Conservation (phyloP, 2,329 filamentous ascomycete genomes). For the Botrytis pseudocinerea region DNA sequence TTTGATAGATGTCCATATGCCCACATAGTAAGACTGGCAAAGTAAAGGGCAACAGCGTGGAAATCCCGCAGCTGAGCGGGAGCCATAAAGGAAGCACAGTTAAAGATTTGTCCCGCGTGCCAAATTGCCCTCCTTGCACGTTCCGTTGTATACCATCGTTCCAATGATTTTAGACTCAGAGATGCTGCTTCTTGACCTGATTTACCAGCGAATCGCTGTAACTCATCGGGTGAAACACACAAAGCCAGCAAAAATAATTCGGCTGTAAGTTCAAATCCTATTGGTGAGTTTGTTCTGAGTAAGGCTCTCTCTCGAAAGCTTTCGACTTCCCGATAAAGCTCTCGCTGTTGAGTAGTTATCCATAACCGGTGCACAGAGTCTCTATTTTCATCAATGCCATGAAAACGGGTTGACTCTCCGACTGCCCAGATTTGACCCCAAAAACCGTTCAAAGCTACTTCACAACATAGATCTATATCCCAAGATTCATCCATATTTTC, state of each 20-base stretch:
- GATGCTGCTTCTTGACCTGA: background rate
- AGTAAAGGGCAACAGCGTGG: background rate
- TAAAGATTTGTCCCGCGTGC: background rate
- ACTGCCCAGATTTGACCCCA: background rate
- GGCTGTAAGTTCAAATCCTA: background rate
- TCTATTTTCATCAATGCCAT: background rate
- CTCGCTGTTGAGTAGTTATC: background rate
- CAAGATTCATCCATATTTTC: background rate
- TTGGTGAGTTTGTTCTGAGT: background rate
- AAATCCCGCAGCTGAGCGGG: background rate
- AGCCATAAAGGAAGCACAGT: background rate
- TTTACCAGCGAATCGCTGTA: background rate
- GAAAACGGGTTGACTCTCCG: background rate
- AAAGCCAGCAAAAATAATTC: background rate
- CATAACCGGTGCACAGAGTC: background rate
- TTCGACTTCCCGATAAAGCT: background rate
- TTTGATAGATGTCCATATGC: background rate
- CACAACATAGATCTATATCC: background rate
- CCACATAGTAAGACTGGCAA: background rate
- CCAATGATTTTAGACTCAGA: background rate
- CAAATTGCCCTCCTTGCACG: background rate
- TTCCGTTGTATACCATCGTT: background rate
- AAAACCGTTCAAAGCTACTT: background rate
- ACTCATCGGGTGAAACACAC: background rate
- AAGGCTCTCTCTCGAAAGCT: background rate